Conservation (phyloP, 345 rosid genomes). For the Citrus inodora region DNA sequence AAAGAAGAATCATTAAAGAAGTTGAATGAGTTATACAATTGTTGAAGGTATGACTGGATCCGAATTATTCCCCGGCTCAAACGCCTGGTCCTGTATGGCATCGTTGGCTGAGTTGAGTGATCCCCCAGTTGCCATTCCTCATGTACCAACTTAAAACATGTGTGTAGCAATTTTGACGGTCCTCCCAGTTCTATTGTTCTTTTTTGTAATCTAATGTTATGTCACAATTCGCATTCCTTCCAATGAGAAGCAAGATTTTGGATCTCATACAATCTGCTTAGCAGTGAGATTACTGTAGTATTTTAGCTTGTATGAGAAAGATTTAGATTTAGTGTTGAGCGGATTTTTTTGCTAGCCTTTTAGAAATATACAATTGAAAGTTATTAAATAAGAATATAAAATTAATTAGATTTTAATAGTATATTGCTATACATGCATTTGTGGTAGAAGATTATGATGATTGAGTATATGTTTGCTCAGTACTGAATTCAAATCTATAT, state of each 20-base stretch:
- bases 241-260: neutral
- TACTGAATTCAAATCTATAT: too few species aligned
- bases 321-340: too few species aligned
- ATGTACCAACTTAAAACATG: neutral
- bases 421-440: too few species aligned
- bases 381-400: too few species aligned
- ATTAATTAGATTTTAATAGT: too few species aligned
- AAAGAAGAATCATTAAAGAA: slow-evolving; percentile 75
- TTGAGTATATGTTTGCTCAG: too few species aligned
- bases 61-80: neutral
- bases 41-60: neutral
- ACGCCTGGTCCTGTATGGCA: neutral
- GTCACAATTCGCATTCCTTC: neutral
- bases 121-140: neutral
- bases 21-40: slow-evolving; percentile 42
- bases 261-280: neutral
- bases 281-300: neutral
- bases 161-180: neutral
- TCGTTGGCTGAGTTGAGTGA: neutral
- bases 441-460: too few species aligned
- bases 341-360: too few species aligned
- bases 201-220: neutral
- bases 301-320: neutral
- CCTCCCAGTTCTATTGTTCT: neutral
- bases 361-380: too few species aligned